Evolutionary conservation across 495 filamentous ascomycete genomes (phyloP).

Genomic region (Lasiosphaeris hirsuta): DNA sequence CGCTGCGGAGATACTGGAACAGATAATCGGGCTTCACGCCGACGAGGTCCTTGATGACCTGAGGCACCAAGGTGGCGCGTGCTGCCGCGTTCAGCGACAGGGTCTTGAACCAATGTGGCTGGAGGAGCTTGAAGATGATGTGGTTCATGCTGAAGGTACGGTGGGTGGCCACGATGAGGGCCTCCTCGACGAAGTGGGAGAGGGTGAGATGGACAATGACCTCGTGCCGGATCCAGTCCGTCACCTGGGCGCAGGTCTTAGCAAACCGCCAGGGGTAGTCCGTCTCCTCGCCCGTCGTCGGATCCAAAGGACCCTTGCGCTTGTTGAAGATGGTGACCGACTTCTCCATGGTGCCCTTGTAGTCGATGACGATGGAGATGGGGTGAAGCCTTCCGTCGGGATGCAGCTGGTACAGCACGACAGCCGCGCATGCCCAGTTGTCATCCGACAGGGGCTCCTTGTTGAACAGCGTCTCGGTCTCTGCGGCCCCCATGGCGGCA

Average conservation of each 20-base stretch:
- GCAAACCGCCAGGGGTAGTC: slow-evolving; percentile 54
- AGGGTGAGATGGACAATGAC: slow-evolving; percentile 43
- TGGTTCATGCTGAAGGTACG: slow-evolving; percentile 39
- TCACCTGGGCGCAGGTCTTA: slow-evolving; percentile 47
- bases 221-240: slow-evolving; percentile 52
- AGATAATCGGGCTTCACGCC: slow-evolving; percentile 32
- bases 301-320: slow-evolving; percentile 28
- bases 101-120: slow-evolving; percentile 49
- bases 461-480: slow-evolving; percentile 16
- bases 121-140: slow-evolving; percentile 37
- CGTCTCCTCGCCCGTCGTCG: slow-evolving; percentile 31
- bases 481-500: slow-evolving; percentile 27
- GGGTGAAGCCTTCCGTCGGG: slow-evolving; percentile 44
- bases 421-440: slow-evolving; percentile 38
- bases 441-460: slow-evolving; percentile 20
- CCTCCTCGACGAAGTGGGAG: slow-evolving; percentile 48
- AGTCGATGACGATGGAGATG: slow-evolving; percentile 45
- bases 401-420: slow-evolving; percentile 43
- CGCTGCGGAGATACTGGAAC: slow-evolving; percentile 29
- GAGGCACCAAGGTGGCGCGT: slow-evolving; percentile 42
- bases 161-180: slow-evolving; percentile 45
- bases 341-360: slow-evolving; percentile 37
- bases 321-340: slow-evolving; percentile 49
- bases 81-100: slow-evolving; percentile 49
- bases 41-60: slow-evolving; percentile 38